Percentiles rank a stretch among this genome's conserved stretches.
Evolutionary conservation across 2,329 filamentous ascomycete species (phyloP).

Genomic region (Escovopsis sp.): DNA sequence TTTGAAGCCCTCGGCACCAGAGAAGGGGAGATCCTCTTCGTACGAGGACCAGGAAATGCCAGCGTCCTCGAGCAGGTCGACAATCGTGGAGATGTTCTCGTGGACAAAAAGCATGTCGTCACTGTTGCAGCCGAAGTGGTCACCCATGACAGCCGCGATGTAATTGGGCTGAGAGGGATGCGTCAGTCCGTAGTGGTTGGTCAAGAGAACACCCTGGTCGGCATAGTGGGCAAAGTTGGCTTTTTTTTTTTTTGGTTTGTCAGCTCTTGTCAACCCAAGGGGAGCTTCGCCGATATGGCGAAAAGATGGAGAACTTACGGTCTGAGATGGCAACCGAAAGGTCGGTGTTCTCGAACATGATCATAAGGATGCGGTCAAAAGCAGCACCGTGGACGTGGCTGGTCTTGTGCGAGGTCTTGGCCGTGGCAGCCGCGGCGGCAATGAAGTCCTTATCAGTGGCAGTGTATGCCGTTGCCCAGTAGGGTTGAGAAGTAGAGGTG

Average conservation of each 20-base stretch:
- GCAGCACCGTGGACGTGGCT: constrained; percentile 53
- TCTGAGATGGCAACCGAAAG: constrained; percentile 51
- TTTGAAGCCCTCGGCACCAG: constrained; percentile 51
- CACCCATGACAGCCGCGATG: constrained; percentile 50
- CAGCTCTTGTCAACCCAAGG: neutral
- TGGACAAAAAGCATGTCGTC: constrained; percentile 41
- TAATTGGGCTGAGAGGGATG: constrained; percentile 70
- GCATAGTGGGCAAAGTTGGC: constrained; percentile 16
- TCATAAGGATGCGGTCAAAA: constrained; percentile 56
- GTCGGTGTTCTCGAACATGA: constrained; percentile 69
- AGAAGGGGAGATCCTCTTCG: constrained; percentile 64
- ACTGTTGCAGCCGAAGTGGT: constrained; percentile 59
- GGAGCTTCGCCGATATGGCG: no score
- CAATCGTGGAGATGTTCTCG: constrained; percentile 47
- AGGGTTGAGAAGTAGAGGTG: constrained; percentile 2
- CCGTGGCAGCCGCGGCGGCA: constrained; percentile 42
- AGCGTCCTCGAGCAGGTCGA: constrained; percentile 53
- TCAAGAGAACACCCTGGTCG: constrained; percentile 17
- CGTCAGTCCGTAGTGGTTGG: constrained; percentile 42
- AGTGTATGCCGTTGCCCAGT: constrained; percentile 30
- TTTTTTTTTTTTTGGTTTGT: neutral
- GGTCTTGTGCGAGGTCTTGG: constrained; percentile 43
- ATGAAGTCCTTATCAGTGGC: constrained; percentile 37
- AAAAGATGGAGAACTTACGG: constrained; percentile 36
- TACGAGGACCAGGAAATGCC: constrained; percentile 57